Conservation (phyloP, 352 stramenopile species). For the Phytophthora pistaciae region DNA sequence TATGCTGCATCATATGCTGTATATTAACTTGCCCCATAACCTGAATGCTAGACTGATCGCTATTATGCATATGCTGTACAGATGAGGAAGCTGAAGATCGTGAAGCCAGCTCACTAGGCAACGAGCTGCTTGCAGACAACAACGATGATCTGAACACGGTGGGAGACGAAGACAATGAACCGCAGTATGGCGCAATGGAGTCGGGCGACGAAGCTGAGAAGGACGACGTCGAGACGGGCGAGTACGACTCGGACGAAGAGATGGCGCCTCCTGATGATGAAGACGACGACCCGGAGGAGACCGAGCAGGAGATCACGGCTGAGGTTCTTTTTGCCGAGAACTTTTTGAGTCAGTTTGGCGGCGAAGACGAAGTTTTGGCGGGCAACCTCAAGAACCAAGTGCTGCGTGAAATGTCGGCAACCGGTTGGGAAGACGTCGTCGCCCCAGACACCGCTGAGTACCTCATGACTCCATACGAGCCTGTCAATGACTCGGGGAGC, state of each 20-base stretch:
- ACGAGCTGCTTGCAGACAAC: constrained; percentile 7
- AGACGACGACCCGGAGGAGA: not conserved
- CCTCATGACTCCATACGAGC: constrained; percentile 12
- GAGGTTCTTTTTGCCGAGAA: constrained; percentile 15
- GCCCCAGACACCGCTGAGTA: constrained; percentile 9
- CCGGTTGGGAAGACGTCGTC: constrained; percentile 15
- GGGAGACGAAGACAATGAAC: not conserved
- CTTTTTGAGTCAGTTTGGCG: constrained; percentile 13
- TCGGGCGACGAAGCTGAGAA: constrained; percentile 25
- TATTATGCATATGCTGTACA: constrained; percentile 7
- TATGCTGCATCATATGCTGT: constrained; percentile 8
- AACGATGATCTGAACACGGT: constrained; percentile 11
- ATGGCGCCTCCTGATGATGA: not conserved
- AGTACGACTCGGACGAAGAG: not conserved
- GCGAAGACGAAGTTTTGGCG: constrained; percentile 20
- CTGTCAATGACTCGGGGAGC: not conserved
- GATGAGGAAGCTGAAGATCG: not conserved
- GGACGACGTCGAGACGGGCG: constrained; percentile 1
- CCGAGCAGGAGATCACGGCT: not conserved
- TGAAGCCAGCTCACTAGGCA: not conserved
- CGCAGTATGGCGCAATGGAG: constrained; percentile 10
- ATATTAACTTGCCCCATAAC: constrained; percentile 12
- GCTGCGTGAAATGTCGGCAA: constrained; percentile 10
- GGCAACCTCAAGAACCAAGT: constrained; percentile 17
- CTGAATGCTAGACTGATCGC: not conserved